Evolutionary conservation across 208 protist species (phyloP).

Genomic region (Entamoeba moshkovskii): DNA sequence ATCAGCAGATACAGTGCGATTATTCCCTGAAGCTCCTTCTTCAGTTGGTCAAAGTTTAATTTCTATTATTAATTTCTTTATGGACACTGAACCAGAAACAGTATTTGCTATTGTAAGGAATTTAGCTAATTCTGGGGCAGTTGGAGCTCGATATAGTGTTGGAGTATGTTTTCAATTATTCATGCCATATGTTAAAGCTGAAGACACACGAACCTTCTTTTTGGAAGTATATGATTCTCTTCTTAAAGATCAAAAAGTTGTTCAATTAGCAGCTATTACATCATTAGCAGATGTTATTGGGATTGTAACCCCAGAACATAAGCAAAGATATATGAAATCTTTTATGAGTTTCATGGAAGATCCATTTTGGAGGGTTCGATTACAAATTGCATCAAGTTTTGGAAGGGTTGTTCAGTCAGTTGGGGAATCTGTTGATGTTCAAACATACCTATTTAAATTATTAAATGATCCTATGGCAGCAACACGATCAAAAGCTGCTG

Average conservation of each 20-base stretch:
- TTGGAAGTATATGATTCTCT: background rate
- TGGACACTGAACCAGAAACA: background rate
- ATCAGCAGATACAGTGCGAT: background rate
- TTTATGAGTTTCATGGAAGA: background rate
- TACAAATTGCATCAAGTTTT: conserved; percentile 1
- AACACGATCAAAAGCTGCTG: background rate
- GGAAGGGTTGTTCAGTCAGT: background rate
- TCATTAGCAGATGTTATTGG: background rate
- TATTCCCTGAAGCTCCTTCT: background rate
- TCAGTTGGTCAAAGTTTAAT: background rate
- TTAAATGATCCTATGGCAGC: background rate
- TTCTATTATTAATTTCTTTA: background rate
- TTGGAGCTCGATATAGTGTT: background rate
- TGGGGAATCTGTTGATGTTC: background rate
- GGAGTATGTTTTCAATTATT: background rate
- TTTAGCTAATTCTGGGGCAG: background rate
- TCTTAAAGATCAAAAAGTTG: background rate
- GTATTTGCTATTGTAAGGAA: background rate
- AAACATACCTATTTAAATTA: background rate
- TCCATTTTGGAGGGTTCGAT: background rate
- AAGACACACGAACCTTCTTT: background rate
- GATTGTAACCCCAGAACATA: background rate
- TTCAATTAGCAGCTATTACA: background rate
- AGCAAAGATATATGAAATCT: background rate
- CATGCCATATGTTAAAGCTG: background rate